Conservation (phyloP, 1,284 basidiomycete genomes). For the Austropuccinia psidii region DNA sequence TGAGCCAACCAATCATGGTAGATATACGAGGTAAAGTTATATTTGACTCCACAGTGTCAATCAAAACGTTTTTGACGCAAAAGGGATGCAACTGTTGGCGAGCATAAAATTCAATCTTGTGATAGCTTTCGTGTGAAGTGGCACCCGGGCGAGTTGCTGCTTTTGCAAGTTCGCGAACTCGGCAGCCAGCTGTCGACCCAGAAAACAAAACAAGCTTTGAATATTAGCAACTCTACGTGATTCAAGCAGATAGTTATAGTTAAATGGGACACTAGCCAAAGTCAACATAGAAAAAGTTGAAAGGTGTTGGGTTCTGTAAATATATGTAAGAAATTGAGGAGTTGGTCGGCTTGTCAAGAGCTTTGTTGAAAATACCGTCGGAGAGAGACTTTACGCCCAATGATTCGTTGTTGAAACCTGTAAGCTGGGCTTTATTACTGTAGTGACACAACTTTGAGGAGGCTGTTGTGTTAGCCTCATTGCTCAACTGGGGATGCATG, state of each 20-base stretch:
- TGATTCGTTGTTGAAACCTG: neutral
- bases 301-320: neutral
- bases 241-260: too few relatives aligned
- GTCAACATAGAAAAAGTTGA: slow-evolving; percentile 1
- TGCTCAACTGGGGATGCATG: too few relatives aligned
- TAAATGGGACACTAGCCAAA: neutral
- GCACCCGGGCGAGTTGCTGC: slow-evolving; percentile 1
- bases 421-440: neutral
- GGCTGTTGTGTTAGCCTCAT: too few relatives aligned
- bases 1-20: slow-evolving; percentile 33
- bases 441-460: too few relatives aligned
- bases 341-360: neutral
- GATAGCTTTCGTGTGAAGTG: neutral
- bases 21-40: neutral
- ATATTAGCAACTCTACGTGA: too few relatives aligned
- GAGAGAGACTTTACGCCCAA: neutral
- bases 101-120: slow-evolving; percentile 21
- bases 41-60: neutral
- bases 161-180: neutral
- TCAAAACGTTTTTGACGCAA: neutral
- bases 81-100: slow-evolving; percentile 29
- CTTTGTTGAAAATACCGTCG: neutral
- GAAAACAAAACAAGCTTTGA: too few relatives aligned
- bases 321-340: too few relatives aligned
- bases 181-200: neutral